Percentiles rank a stretch among this genome's conserved stretches.
Evolutionary conservation across 805 yeast genomes (phyloP).

Genomic region (Metschnikowia cubensis): DNA sequence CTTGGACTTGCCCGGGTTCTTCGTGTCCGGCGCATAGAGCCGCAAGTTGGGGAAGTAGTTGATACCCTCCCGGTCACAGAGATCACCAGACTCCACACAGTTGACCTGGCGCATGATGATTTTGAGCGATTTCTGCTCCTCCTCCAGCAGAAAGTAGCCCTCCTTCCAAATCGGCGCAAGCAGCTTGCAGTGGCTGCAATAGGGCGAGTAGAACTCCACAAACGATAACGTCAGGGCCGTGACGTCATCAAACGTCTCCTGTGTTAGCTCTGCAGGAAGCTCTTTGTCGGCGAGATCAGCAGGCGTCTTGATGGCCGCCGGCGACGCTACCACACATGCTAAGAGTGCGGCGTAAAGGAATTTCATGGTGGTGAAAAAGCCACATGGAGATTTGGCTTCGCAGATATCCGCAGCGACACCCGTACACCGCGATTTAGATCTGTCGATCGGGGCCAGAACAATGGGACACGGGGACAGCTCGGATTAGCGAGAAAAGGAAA

Average conservation of each 20-base stretch:
- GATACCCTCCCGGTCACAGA: conserved; percentile 68
- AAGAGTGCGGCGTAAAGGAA: background rate
- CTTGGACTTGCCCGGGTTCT: conserved; percentile 24
- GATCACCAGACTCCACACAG: conserved; percentile 82
- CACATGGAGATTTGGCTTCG: no score
- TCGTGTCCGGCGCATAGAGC: conserved; percentile 56
- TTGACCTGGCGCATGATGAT: conserved; percentile 72
- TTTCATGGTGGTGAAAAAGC: background rate
- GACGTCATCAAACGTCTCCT: conserved; percentile 46
- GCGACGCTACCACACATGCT: background rate
- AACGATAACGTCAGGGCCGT: conserved; percentile 58
- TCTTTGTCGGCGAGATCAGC: conserved; percentile 3
- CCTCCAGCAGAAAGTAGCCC: conserved; percentile 49
- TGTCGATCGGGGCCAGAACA: no score
- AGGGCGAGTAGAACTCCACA: conserved; percentile 88
- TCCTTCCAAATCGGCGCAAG: conserved; percentile 82
- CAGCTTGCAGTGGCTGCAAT: conserved; percentile 75
- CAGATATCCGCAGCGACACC: background rate
- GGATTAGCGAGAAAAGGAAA: no score
- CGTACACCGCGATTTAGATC: background rate
- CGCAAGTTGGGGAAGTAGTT: conserved; percentile 65
- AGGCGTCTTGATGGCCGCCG: conserved; percentile 1
- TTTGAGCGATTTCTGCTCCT: conserved; percentile 41
- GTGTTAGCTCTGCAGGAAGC: conserved; percentile 51
- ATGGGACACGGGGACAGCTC: no score